Conservation (phyloP, 2,329 filamentous ascomycete genomes). For the Verticillium isaacii region DNA sequence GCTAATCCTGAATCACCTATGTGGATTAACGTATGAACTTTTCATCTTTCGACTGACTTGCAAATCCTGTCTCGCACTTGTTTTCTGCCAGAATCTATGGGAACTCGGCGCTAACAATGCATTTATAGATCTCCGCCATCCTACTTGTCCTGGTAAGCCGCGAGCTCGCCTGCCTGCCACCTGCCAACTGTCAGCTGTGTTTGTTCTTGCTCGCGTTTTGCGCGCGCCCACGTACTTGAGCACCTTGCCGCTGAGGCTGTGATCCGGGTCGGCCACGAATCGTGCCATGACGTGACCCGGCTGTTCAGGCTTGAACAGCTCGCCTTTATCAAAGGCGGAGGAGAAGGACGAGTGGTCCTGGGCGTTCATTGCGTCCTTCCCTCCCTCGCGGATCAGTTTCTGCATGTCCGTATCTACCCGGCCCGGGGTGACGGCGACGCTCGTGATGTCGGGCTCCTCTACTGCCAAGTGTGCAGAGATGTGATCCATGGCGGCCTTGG, state of each 20-base stretch:
- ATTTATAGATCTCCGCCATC: conserved; percentile 2
- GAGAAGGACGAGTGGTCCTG: conserved; percentile 64
- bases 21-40: conserved; percentile 69
- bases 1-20: conserved; percentile 67
- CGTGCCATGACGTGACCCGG: conserved; percentile 83
- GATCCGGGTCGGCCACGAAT: conserved; percentile 61
- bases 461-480: conserved; percentile 65
- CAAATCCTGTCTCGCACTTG: conserved; percentile 15
- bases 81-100: background rate
- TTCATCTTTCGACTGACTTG: conserved; percentile 79
- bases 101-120: conserved; percentile 8
- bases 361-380: conserved; percentile 43
- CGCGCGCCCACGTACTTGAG: conserved; percentile 50
- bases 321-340: conserved; percentile 63
- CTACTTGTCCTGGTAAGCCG: conserved; percentile 40
- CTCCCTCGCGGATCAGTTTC: conserved; percentile 65
- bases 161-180: conserved; percentile 50
- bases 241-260: conserved; percentile 70
- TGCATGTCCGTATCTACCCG: conserved; percentile 91
- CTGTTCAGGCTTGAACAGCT: conserved; percentile 74
- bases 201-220: background rate
- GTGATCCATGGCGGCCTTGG: conserved; percentile 81
- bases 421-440: conserved; percentile 70
- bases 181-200: conserved; percentile 27
- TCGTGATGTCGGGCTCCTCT: conserved; percentile 74